These are phyloP conservation scores for Escallonia herrerae DNA, from an alignment of 129 eudicot genomes.

Conservation along the genomic window DNA sequence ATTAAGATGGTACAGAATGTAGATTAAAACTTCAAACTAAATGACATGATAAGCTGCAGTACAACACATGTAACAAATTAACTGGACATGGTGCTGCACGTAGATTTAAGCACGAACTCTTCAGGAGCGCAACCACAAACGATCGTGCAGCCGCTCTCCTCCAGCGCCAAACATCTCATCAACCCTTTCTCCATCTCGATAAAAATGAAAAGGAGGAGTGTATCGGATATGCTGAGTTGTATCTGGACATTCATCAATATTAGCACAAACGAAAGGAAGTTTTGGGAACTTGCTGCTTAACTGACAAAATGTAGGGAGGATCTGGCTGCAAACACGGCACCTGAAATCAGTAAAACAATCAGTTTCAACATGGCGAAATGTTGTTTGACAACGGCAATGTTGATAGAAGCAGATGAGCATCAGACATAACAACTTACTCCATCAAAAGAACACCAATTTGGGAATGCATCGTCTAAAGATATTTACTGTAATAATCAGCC, in stretches of 20 bases:
- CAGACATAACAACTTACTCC: too few species aligned
- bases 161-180: slow-evolving; percentile 96
- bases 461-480: too few species aligned
- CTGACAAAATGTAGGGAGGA: slow-evolving; percentile 57
- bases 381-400: too few species aligned
- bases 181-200: slow-evolving; percentile 87
- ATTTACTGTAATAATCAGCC: too few species aligned
- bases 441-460: too few species aligned
- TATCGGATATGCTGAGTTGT: slow-evolving; percentile 80
- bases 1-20: slow-evolving; percentile 7
- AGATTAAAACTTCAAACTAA: background rate
- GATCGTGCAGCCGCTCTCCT: slow-evolving; percentile 82
- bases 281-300: slow-evolving; percentile 71
- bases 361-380: background rate
- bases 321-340: slow-evolving; percentile 79
- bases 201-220: slow-evolving; percentile 91
- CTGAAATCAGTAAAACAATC: slow-evolving; percentile 25
- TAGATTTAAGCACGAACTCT: slow-evolving; percentile 6
- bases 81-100: background rate
- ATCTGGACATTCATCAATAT: slow-evolving; percentile 87
- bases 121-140: slow-evolving; percentile 84
- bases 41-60: background rate
- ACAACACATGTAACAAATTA: background rate
- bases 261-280: slow-evolving; percentile 70
- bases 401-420: background rate